These are phyloP conservation scores for Peronospora destructor DNA, from an alignment of 352 stramenopile species.

Conservation along the genomic window DNA sequence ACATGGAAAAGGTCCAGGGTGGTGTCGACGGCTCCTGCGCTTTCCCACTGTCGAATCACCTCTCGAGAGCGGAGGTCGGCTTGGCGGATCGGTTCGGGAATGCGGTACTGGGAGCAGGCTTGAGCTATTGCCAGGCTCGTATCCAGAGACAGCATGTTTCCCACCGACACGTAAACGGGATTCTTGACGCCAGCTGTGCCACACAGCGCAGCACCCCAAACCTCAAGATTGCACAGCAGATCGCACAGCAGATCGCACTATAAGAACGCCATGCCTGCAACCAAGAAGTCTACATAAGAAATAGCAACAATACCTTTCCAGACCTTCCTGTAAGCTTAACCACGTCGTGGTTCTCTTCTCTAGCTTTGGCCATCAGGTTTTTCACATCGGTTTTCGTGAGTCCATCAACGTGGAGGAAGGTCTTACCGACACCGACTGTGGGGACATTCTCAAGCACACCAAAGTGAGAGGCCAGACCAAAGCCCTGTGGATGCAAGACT, in stretches of 20 bases:
- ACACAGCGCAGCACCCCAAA: slow-evolving; percentile 75
- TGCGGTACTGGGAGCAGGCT: slow-evolving; percentile 55
- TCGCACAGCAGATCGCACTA: background rate
- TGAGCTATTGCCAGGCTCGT: slow-evolving; percentile 50
- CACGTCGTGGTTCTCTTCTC: slow-evolving; percentile 24
- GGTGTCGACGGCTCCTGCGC: slow-evolving; percentile 36
- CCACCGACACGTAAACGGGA: slow-evolving; percentile 81
- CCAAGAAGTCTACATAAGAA: background rate
- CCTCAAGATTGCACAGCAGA: slow-evolving; percentile 20
- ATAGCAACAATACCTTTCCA: slow-evolving; percentile 30
- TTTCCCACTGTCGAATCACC: slow-evolving; percentile 68
- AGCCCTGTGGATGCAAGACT: slow-evolving; percentile 82
- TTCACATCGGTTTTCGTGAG: slow-evolving; percentile 69
- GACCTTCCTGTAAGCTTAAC: slow-evolving; percentile 53
- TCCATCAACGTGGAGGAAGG: slow-evolving; percentile 85
- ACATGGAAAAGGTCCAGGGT: slow-evolving; percentile 40
- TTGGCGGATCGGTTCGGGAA: slow-evolving; percentile 82
- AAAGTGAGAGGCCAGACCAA: slow-evolving; percentile 90
- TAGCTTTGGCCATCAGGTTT: slow-evolving; percentile 39
- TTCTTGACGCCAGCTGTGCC: slow-evolving; percentile 55
- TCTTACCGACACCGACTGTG: slow-evolving; percentile 89
- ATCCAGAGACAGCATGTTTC: slow-evolving; percentile 58
- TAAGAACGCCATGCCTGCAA: background rate
- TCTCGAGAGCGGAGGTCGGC: slow-evolving; percentile 75
- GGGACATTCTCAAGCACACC: slow-evolving; percentile 85